Evolutionary conservation across 2,329 filamentous ascomycete genomes (phyloP).

Genomic region (Paraphoma sp.): DNA sequence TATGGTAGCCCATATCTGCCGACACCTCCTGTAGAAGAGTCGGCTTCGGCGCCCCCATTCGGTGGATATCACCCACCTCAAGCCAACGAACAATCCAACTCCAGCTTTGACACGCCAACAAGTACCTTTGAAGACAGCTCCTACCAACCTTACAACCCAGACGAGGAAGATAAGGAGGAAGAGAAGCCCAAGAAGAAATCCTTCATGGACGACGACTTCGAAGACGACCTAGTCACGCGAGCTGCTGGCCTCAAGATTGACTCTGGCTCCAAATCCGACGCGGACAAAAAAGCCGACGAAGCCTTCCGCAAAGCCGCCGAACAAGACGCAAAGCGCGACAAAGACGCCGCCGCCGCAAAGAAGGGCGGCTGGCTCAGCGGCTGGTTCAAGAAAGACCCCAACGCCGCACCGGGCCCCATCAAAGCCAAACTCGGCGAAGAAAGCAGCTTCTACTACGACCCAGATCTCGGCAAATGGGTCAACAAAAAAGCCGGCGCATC

Average conservation of each 20-base stretch:
- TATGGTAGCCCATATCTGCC: constrained; percentile 41
- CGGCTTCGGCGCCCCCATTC: constrained; percentile 27
- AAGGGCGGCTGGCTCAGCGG: constrained; percentile 80
- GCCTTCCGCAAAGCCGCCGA: constrained; percentile 84
- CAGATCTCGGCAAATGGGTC: constrained; percentile 96
- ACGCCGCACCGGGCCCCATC: constrained; percentile 71
- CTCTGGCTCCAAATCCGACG: constrained; percentile 61
- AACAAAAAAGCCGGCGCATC: constrained; percentile 84
- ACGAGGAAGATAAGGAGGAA: constrained; percentile 57
- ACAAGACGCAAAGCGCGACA: constrained; percentile 67
- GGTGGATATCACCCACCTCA: constrained; percentile 35
- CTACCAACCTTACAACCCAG: constrained; percentile 58
- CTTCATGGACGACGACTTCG: constrained; percentile 83
- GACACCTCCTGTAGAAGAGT: constrained; percentile 29
- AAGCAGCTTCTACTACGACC: constrained; percentile 91
- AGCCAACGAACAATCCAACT: constrained; percentile 19
- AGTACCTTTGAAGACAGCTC: constrained; percentile 36
- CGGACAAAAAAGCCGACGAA: constrained; percentile 80
- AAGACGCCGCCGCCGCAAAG: constrained; percentile 53
- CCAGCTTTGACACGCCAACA: constrained; percentile 44
- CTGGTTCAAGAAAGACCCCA: constrained; percentile 81
- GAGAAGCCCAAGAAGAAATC: constrained; percentile 64
- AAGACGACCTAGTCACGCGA: constrained; percentile 65
- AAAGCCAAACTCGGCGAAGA: constrained; percentile 93
- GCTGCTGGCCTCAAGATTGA: constrained; percentile 57